Evolutionary conservation across 2,329 filamentous ascomycete genomes (phyloP).

Genomic region (Arthrobotrys musiformis): DNA sequence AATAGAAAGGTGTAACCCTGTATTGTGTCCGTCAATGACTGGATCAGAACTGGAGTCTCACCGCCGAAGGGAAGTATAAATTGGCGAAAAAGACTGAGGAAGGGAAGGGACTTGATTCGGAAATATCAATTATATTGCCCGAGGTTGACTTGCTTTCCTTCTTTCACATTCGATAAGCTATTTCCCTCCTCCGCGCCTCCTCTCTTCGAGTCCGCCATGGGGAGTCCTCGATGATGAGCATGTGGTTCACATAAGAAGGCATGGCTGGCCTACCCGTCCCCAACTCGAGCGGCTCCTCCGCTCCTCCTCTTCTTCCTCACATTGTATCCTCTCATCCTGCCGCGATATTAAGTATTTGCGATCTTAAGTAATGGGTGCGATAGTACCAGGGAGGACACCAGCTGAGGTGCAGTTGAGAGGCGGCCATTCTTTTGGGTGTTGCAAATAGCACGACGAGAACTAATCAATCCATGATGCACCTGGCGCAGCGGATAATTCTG

Average conservation of each 20-base stretch:
- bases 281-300: background rate
- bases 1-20: constrained; percentile 47
- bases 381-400: constrained; percentile 36
- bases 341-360: constrained; percentile 19
- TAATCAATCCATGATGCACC: constrained; percentile 51
- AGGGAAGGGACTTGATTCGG: constrained; percentile 16
- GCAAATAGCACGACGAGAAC: constrained; percentile 48
- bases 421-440: constrained; percentile 28
- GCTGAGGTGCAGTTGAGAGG: constrained; percentile 39
- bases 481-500: constrained; percentile 44
- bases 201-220: constrained; percentile 28
- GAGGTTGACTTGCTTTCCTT: constrained; percentile 13
- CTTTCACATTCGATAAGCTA: constrained; percentile 42
- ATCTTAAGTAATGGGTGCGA: constrained; percentile 29
- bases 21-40: constrained; percentile 44
- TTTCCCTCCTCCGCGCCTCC: background rate
- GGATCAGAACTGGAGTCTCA: constrained; percentile 24
- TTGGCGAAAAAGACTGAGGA: background rate
- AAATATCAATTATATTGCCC: constrained; percentile 33
- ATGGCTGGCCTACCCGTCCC: constrained; percentile 6
- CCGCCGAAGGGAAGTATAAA: constrained; percentile 8
- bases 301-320: background rate
- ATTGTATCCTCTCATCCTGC: constrained; percentile 30
- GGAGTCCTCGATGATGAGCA: constrained; percentile 30
- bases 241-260: constrained; percentile 36